A percentile compares a stretch with the other conserved stretches of the same genome.
phyloP scores from a whole-genome alignment of 2,329 filamentous ascomycete species.

The Graphilbum ipis-grandicollis region DNA sequence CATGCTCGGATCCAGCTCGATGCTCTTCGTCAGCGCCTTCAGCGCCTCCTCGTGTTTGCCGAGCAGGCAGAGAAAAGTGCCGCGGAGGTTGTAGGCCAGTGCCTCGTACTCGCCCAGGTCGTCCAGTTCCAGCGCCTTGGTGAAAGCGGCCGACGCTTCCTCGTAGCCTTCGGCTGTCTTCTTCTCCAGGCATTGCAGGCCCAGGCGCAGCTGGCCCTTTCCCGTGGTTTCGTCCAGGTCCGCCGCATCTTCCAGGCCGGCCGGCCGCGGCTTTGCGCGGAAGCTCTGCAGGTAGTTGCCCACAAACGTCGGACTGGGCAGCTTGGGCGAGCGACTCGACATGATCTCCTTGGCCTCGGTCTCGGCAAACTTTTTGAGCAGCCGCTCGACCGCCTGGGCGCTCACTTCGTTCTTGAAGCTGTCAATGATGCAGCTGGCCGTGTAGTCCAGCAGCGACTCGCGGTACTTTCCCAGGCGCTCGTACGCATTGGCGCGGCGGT shows the following conservation, averaged over 20 bases:
- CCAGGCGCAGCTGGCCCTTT: conserved; percentile 71
- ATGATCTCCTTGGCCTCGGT: conserved; percentile 84
- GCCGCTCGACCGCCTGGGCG: conserved; percentile 75
- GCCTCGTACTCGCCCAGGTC: conserved; percentile 72
- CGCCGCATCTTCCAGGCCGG: conserved; percentile 64
- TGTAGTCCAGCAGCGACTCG: conserved; percentile 92
- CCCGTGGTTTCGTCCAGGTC: conserved; percentile 65
- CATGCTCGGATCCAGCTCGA: conserved; percentile 72
- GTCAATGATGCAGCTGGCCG: conserved; percentile 97
- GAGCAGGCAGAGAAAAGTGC: conserved; percentile 84
- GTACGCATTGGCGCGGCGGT: conserved; percentile 90
- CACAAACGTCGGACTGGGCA: conserved; percentile 91
- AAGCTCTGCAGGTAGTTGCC: conserved; percentile 99
- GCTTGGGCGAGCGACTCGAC: conserved; percentile 65
- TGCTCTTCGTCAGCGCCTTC: conserved; percentile 76
- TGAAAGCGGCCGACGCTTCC: conserved; percentile 70
- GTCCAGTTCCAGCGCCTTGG: conserved; percentile 69
- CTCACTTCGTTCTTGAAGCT: conserved; percentile 85
- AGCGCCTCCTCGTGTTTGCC: conserved; percentile 76
- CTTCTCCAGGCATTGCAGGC: conserved; percentile 62
- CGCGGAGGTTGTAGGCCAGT: conserved; percentile 88
- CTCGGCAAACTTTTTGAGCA: conserved; percentile 94
- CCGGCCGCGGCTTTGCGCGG: conserved; percentile 63
- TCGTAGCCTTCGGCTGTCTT: conserved; percentile 87
- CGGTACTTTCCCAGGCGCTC: conserved; percentile 84